Conservation (phyloP, 257 asterid genomes). For the Paraleonurus japonicus region DNA sequence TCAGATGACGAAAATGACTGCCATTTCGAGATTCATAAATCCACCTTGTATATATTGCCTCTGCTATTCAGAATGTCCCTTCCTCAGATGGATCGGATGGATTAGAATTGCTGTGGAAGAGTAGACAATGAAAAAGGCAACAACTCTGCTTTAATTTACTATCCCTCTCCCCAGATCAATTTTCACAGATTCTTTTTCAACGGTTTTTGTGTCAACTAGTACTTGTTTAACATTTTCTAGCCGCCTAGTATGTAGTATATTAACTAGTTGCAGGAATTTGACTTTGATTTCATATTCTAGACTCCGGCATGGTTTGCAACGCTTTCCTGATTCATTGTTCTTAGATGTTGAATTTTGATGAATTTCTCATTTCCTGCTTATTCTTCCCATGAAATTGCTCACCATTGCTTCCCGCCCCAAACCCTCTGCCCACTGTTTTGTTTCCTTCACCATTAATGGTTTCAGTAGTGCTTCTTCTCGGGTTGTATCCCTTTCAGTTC, state of each 20-base stretch:
- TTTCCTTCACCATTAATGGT: neutral
- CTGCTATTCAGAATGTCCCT: neutral
- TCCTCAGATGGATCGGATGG: too few relatives aligned
- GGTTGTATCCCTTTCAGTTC: neutral
- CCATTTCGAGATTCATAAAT: neutral
- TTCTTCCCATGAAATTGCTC: slow-evolving; percentile 19
- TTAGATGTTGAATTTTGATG: neutral
- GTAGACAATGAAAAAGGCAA: neutral
- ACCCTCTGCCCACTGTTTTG: neutral
- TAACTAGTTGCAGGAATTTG: slow-evolving; percentile 16
- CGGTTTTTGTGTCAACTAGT: too few relatives aligned
- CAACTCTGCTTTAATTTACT: neutral
- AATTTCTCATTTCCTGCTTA: neutral
- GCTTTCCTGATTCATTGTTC: neutral
- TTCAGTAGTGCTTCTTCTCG: neutral
- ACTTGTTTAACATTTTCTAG: neutral
- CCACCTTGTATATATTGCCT: neutral
- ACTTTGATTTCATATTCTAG: slow-evolving; percentile 1
- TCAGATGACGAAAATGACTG: too few relatives aligned
- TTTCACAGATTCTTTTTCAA: too few relatives aligned
- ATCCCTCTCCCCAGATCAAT: too few relatives aligned
- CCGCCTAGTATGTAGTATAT: neutral
- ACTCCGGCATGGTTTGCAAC: slow-evolving; percentile 17
- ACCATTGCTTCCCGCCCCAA: slow-evolving; percentile 17
- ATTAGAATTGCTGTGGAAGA: neutral